These are phyloP conservation scores for Phoma herbarum DNA, from an alignment of 2,329 filamentous ascomycete species.

Conservation along the genomic window DNA sequence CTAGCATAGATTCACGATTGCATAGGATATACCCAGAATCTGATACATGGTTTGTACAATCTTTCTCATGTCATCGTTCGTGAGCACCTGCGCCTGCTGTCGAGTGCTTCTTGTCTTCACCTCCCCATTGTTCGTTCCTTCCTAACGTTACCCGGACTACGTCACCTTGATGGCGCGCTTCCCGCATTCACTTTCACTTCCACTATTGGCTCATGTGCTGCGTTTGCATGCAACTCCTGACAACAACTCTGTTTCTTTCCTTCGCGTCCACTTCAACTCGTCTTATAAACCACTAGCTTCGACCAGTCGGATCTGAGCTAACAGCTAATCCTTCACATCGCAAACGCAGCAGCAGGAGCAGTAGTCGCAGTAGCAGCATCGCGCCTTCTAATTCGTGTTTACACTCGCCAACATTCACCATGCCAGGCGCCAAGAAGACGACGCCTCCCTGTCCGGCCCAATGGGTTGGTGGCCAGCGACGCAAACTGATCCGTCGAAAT, in stretches of 20 bases:
- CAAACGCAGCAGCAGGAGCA: slow-evolving; percentile 9
- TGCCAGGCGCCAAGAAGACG: slow-evolving; percentile 15
- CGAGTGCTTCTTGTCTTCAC: neutral
- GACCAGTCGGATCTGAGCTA: neutral
- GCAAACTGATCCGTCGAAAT: slow-evolving; percentile 32
- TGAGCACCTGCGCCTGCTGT: neutral
- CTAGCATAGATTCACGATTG: slow-evolving; percentile 15
- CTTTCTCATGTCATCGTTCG: neutral
- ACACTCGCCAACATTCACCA: neutral
- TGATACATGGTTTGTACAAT: slow-evolving; percentile 22
- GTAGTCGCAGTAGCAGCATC: neutral
- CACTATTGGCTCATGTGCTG: neutral
- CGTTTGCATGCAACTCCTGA: neutral
- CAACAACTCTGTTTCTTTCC: neutral
- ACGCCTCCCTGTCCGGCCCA: slow-evolving; percentile 14
- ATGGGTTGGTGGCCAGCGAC: slow-evolving; percentile 28
- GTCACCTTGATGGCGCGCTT: slow-evolving; percentile 2
- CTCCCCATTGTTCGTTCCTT: neutral
- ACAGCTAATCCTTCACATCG: slow-evolving; percentile 1
- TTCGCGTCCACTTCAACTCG: neutral
- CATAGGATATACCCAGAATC: slow-evolving; percentile 25
- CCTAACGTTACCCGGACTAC: neutral
- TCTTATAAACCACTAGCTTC: neutral
- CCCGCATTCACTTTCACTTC: slow-evolving; percentile 17
- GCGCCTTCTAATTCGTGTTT: slow-evolving; percentile 1